Percentiles rank a stretch among this genome's conserved stretches.
Evolutionary conservation across 129 eudicot species (phyloP).

Genomic region (Chrysanthemum makinoi): DNA sequence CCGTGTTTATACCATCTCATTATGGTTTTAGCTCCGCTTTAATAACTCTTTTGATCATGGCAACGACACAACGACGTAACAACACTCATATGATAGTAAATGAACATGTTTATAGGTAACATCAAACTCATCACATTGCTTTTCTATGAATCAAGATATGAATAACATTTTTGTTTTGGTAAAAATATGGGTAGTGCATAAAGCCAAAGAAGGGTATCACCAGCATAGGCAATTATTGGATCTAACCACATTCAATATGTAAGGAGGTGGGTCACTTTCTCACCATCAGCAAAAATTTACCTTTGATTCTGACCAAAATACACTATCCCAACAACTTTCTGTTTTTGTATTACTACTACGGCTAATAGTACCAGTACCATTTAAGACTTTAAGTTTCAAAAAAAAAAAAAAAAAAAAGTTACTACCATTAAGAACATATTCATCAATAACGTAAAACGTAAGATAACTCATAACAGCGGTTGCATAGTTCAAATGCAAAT

Average conservation of each 20-base stretch:
- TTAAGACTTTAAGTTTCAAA: no score
- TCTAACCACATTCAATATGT: slow-evolving; percentile 5
- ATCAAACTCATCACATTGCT: not conserved
- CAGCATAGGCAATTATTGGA: slow-evolving; percentile 1
- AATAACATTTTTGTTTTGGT: not conserved
- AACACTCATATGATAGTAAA: no score
- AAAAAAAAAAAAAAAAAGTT: no score
- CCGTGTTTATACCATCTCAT: no score
- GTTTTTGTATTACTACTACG: slow-evolving; percentile 17
- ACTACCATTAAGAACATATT: no score
- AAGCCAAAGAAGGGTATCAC: slow-evolving; percentile 11
- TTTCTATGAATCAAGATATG: no score
- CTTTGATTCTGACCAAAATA: slow-evolving; percentile 15
- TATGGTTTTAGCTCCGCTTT: no score
- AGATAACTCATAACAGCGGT: not conserved
- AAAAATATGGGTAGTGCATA: not conserved
- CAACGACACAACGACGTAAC: no score
- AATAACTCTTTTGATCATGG: no score
- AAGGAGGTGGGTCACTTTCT: slow-evolving; percentile 26
- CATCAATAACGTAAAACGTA: not conserved
- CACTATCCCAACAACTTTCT: slow-evolving; percentile 31
- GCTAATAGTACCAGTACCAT: not conserved
- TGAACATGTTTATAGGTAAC: not conserved
- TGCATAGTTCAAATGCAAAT: slow-evolving; percentile 7
- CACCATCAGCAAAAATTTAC: slow-evolving; percentile 19